phyloP scores from a whole-genome alignment of 164 flowering plant species.

The Annona cherimola region DNA sequence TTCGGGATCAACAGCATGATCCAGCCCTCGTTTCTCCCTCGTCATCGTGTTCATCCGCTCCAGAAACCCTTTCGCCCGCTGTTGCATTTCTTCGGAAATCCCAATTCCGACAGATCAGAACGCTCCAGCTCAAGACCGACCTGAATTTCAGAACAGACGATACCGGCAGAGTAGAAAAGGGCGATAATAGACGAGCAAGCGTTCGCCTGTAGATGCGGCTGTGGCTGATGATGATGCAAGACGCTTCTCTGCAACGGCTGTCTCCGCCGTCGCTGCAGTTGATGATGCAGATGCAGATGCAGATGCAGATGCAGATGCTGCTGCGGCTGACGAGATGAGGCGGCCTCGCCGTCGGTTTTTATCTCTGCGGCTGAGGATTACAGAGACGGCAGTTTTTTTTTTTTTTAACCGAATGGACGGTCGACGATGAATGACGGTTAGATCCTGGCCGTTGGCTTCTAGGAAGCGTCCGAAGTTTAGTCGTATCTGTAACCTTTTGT shows the following conservation, averaged over 20 bases:
- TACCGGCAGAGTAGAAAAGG: not conserved
- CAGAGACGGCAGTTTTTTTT: not conserved
- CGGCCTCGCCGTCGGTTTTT: not conserved
- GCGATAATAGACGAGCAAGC: not conserved
- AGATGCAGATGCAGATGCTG: not conserved
- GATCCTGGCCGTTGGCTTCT: constrained; percentile 1
- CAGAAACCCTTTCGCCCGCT: constrained; percentile 49
- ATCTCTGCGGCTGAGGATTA: not conserved
- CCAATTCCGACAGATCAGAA: constrained; percentile 20
- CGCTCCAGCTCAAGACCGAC: not conserved
- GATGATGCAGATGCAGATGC: not conserved
- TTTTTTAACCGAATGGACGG: too few relatives aligned
- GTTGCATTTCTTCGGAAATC: constrained; percentile 34
- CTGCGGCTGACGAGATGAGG: not conserved
- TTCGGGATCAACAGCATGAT: constrained; percentile 29
- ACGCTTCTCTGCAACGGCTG: too few relatives aligned
- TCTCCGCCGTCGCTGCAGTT: too few relatives aligned
- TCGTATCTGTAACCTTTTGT: too few relatives aligned
- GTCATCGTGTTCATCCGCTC: constrained; percentile 49
- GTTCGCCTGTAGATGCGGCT: not conserved
- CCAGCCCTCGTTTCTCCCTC: constrained; percentile 61
- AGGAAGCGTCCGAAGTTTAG: too few relatives aligned
- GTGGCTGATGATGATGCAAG: not conserved
- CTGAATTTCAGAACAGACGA: not conserved
- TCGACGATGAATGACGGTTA: not conserved